These are phyloP conservation scores for Acacia pycnantha DNA, from an alignment of 331 rosid species.

Conservation along the genomic window DNA sequence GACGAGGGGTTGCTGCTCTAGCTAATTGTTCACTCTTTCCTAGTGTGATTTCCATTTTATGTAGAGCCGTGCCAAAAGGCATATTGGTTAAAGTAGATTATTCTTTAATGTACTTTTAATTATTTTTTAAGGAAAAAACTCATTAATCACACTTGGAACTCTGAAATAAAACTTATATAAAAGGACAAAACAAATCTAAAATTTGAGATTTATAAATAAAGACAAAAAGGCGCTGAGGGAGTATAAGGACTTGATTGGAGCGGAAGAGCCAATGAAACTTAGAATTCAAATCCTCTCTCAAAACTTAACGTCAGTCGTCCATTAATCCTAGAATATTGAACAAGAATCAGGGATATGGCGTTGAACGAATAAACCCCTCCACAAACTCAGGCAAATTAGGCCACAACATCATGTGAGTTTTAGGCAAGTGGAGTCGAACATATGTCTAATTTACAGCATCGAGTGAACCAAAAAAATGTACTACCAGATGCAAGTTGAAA, in stretches of 20 bases:
- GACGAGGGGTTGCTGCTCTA: too few relatives aligned
- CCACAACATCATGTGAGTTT: neutral
- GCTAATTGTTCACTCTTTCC: too few relatives aligned
- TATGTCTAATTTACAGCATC: conserved; percentile 39
- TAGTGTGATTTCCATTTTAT: too few relatives aligned
- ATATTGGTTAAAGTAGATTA: too few relatives aligned
- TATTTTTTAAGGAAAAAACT: neutral
- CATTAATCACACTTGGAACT: neutral
- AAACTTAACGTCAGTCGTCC: neutral
- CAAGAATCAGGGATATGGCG: neutral
- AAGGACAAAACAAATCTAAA: neutral
- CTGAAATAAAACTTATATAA: neutral
- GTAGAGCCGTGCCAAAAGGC: too few relatives aligned
- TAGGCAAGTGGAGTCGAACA: conserved; percentile 12
- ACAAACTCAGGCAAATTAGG: neutral
- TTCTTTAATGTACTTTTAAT: neutral
- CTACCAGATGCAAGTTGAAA: conserved; percentile 22
- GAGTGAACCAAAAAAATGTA: conserved; percentile 4
- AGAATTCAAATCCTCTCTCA: neutral
- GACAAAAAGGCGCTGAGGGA: neutral
- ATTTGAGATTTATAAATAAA: too few relatives aligned
- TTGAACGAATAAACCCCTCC: neutral
- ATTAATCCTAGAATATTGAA: neutral
- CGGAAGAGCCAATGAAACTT: neutral
- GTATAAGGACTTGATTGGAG: neutral